These are phyloP conservation scores for Cerrena zonata DNA, from an alignment of 1,284 basidiomycete species.

Conservation along the genomic window DNA sequence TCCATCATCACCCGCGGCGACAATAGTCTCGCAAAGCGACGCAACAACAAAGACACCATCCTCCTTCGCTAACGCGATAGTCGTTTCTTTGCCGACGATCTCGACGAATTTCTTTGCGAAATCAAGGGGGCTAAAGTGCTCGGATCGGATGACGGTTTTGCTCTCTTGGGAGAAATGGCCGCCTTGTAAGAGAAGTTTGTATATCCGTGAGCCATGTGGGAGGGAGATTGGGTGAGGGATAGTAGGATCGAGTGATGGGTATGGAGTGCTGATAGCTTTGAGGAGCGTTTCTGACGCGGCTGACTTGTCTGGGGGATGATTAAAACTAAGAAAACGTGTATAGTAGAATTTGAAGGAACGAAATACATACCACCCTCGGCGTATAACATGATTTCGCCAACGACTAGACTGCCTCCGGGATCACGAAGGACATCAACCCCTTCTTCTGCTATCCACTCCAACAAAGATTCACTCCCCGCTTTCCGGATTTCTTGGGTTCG, in stretches of 20 bases:
- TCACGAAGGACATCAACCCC: constrained; percentile 61
- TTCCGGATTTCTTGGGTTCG: constrained; percentile 64
- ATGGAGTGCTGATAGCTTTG: constrained; percentile 46
- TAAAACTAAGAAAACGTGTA: neutral
- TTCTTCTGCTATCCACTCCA: constrained; percentile 60
- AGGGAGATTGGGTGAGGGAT: constrained; percentile 69
- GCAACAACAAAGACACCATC: constrained; percentile 75
- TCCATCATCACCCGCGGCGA: constrained; percentile 32
- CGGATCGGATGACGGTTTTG: constrained; percentile 42
- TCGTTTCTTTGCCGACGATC: constrained; percentile 50
- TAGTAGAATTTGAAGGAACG: constrained; percentile 2
- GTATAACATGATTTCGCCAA: constrained; percentile 76
- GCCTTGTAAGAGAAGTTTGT: constrained; percentile 84
- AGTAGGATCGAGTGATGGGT: constrained; percentile 45
- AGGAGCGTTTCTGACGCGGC: constrained; percentile 57
- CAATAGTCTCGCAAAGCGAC: constrained; percentile 66
- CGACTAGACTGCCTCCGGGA: constrained; percentile 70
- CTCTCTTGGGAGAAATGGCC: constrained; percentile 73
- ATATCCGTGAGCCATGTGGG: constrained; percentile 72
- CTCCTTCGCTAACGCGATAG: constrained; percentile 56
- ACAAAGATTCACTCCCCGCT: constrained; percentile 64
- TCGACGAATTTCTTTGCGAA: constrained; percentile 60
- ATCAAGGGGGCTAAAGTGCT: constrained; percentile 45
- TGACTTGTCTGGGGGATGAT: constrained; percentile 54
- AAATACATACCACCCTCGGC: constrained; percentile 66